Conservation (phyloP, 1,284 basidiomycete species). For the Pterula multifida region DNA sequence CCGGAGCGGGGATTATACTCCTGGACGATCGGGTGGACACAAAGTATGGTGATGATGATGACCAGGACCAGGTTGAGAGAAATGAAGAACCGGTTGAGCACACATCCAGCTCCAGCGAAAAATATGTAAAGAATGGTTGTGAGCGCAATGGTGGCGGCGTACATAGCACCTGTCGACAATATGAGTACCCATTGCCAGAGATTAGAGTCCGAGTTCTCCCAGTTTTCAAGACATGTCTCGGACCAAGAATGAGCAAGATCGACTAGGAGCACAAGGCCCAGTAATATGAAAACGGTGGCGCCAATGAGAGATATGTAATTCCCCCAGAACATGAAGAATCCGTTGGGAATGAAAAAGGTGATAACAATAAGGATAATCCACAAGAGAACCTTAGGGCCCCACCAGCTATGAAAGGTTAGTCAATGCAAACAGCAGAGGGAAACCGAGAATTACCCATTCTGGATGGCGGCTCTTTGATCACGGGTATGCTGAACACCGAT, state of each 20-base stretch:
- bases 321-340: slow-evolving; percentile 94
- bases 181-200: slow-evolving; percentile 97
- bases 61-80: slow-evolving; percentile 84
- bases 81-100: slow-evolving; percentile 91
- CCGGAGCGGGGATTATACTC: slow-evolving; percentile 92
- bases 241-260: slow-evolving; percentile 99
- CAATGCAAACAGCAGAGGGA: slow-evolving; percentile 3
- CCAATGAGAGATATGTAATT: slow-evolving; percentile 89
- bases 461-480: slow-evolving; percentile 85
- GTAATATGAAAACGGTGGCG: slow-evolving; percentile 88
- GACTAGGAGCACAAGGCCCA: slow-evolving; percentile 93
- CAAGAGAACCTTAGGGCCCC: slow-evolving; percentile 91
- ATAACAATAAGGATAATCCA: slow-evolving; percentile 72
- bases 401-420: slow-evolving; percentile 62
- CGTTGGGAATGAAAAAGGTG: slow-evolving; percentile 90
- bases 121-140: slow-evolving; percentile 87
- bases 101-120: slow-evolving; percentile 82
- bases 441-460: slow-evolving; percentile 68
- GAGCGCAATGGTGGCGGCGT: slow-evolving; percentile 71
- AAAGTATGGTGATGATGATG: slow-evolving; percentile 73
- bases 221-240: slow-evolving; percentile 91
- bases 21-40: slow-evolving; percentile 80
- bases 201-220: slow-evolving; percentile 81
- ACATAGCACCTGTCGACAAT: slow-evolving; percentile 86
- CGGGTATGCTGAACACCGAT: slow-evolving; percentile 85